Base-by-base conservation (phyloP, 768 basidiomycete genomes). In the Rhodotorula paludigena region DNA sequence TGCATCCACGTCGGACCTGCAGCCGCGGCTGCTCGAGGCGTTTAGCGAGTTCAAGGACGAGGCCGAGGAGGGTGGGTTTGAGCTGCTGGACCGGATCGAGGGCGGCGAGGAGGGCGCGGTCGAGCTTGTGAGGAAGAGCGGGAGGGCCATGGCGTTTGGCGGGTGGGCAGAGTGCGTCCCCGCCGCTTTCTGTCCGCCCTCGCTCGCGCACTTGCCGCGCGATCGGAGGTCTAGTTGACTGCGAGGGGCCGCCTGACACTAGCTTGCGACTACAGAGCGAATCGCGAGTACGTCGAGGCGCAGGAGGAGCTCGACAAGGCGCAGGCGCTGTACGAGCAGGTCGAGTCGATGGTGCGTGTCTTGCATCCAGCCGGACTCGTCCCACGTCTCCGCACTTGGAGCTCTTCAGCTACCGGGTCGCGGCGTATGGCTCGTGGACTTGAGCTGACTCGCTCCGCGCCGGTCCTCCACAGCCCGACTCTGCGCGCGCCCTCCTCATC, bases 151-250 rank as follows among this genome's bases (percentile, higher is more conserved):
- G 63, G 63, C 45, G 5, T 58, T 51, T 38, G 48, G 48, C 16
- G 48, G 53, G 6, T 64, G 63, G 63, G 30, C 47, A 18, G 63
- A 64, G 63, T 64, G 48, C 47, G 63, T 64, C 44, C 9, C 33
- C 3, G 0, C 18, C 35, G n/a, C 16, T 42, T 39, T 32, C 25
- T 4, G 16, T 11, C 21, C 48, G 59, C 23, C 33, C n/a, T 18
- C 18, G 28, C 21, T 30, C 56, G 14, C n/a, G 4, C n/a, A 9
- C 3, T 12, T 21, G 32, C 16, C n/a, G n/a, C n/a, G n/a, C n/a
- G n/a, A 16, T 28, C 49, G 3, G 21, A 18, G 25, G 28, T 28
- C 28, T 12, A 15, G 28, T 3, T 3, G 6, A 49, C 10, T 48
- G 47, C 7, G 25, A 10, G n/a, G 15, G n/a, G 20, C 45, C 9